A percentile compares a stretch with the other conserved stretches of the same genome.
Evolutionary conservation across 169 alveolate genomes (phyloP).

Genomic region (Toxoplasma gondii): DNA sequence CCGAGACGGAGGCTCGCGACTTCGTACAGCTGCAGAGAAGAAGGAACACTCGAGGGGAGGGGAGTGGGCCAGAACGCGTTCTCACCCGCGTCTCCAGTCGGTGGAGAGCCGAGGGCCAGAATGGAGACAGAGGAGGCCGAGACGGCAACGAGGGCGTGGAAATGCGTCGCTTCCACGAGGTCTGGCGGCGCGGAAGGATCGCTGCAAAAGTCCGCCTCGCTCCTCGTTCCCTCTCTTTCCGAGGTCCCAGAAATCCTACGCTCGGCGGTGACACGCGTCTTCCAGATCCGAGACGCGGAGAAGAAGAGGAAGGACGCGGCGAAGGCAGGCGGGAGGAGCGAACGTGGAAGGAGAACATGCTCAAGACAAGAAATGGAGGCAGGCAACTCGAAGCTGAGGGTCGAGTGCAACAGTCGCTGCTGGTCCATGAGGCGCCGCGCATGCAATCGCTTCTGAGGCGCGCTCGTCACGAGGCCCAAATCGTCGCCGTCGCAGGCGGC

Average conservation of each 20-base stretch:
- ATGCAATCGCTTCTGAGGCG: not conserved
- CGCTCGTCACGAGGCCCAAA: not conserved
- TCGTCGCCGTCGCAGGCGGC: not conserved
- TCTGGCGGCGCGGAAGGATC: not conserved
- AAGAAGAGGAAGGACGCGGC: not conserved
- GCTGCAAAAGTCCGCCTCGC: not conserved
- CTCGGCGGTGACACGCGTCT: not conserved
- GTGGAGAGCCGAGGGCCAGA: not conserved
- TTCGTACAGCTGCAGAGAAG: not conserved
- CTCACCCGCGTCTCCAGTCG: not conserved
- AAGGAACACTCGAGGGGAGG: not conserved
- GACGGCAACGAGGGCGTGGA: slow-evolving; percentile 22
- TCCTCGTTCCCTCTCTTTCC: not conserved
- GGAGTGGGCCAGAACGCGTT: not conserved
- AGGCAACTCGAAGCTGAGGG: not conserved
- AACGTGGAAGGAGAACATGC: slow-evolving; percentile 8
- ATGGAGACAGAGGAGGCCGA: not conserved
- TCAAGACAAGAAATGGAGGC: not conserved
- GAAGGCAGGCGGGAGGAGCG: not conserved
- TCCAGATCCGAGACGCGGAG: not conserved
- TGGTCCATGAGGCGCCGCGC: not conserved
- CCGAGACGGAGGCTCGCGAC: not conserved
- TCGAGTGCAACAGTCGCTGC: not conserved
- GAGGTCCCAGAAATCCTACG: not conserved
- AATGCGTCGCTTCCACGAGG: not conserved